Evolutionary conservation across 2,329 filamentous ascomycete species (phyloP).

Genomic region (Fusarium oligoseptatum): DNA sequence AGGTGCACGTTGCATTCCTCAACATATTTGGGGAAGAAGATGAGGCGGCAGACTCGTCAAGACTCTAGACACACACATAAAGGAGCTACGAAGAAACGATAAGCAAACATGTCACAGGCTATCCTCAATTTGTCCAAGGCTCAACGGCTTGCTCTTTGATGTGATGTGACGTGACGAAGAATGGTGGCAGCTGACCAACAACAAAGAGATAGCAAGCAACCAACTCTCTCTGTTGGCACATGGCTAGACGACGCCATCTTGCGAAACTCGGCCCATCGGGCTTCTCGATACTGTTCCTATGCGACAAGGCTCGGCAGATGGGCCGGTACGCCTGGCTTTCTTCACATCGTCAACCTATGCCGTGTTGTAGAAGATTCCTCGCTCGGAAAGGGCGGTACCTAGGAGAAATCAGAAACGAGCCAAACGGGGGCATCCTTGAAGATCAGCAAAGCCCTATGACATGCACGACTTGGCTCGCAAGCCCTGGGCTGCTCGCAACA

Average conservation of each 20-base stretch:
- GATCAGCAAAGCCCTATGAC: conserved; percentile 6
- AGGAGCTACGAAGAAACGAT: conserved; percentile 9
- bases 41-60: conserved; percentile 52
- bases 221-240: background rate
- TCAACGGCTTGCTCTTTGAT: background rate
- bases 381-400: background rate
- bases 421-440: conserved; percentile 1
- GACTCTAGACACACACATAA: conserved; percentile 39
- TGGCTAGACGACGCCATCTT: background rate
- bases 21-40: conserved; percentile 82
- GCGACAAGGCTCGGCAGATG: background rate
- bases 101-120: background rate
- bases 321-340: background rate
- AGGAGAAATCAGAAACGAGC: background rate
- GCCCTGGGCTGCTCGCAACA: background rate
- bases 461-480: background rate
- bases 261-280: background rate
- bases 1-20: conserved; percentile 86
- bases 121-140: background rate
- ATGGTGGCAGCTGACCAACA: background rate
- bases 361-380: background rate
- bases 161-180: background rate
- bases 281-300: background rate
- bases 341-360: background rate
- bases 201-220: background rate